phyloP scores from a whole-genome alignment of 129 eudicot species.

The Pseudognaphalium luteoalbum region DNA sequence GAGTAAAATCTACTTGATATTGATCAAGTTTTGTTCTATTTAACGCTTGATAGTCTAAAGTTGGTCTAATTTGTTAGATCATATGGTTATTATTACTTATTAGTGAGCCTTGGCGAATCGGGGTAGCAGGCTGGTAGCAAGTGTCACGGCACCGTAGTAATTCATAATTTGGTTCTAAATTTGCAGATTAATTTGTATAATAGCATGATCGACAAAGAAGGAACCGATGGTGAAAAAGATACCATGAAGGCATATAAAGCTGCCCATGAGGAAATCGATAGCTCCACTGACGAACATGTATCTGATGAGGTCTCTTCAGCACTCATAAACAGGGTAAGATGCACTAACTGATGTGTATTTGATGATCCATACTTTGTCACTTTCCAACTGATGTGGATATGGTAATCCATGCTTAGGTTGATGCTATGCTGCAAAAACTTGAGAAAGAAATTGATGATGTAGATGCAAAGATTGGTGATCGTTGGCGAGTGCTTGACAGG shows the following conservation, averaged over 20 bases:
- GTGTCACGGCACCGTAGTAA: conserved; percentile 10
- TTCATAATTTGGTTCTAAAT: neutral
- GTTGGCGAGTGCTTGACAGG: conserved; percentile 94
- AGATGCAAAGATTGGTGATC: conserved; percentile 94
- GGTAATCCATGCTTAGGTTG: conserved; percentile 56
- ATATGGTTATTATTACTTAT: neutral
- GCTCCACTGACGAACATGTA: conserved; percentile 50
- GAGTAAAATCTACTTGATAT: conserved; percentile 4
- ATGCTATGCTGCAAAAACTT: conserved; percentile 95
- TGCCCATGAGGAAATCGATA: conserved; percentile 78
- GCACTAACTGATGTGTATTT: neutral
- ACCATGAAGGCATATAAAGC: conserved; percentile 88
- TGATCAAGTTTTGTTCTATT: conserved; percentile 12
- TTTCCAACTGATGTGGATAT: neutral
- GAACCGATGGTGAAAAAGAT: conserved; percentile 64
- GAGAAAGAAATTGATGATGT: conserved; percentile 99
- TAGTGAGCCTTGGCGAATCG: neutral
- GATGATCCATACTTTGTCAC: neutral
- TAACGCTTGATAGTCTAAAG: neutral
- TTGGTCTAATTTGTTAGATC: conserved; percentile 20
- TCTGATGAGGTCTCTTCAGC: conserved; percentile 81
- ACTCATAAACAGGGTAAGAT: conserved; percentile 74
- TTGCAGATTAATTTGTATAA: conserved; percentile 77
- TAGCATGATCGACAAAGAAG: conserved; percentile 82
- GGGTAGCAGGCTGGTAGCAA: neutral